These are phyloP conservation scores for Colletotrichum acutatum DNA, from an alignment of 2,329 filamentous ascomycete genomes.

Conservation along the genomic window DNA sequence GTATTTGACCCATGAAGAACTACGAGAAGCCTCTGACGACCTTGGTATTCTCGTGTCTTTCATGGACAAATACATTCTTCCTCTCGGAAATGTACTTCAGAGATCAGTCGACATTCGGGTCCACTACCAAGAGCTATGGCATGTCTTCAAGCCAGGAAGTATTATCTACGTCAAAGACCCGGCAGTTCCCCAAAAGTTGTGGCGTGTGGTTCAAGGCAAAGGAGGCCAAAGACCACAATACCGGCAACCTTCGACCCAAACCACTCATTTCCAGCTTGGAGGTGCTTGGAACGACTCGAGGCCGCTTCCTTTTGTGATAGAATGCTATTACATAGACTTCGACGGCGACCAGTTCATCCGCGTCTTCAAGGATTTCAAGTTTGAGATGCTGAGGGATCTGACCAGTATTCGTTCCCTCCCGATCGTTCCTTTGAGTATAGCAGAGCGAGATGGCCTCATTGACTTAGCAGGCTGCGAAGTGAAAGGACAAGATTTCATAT, in stretches of 20 bases:
- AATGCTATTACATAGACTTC: slow-evolving; percentile 13
- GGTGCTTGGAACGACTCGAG: neutral
- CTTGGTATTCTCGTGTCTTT: neutral
- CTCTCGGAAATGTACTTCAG: neutral
- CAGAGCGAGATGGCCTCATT: neutral
- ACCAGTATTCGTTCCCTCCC: neutral
- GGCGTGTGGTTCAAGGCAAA: neutral
- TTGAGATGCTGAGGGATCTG: neutral
- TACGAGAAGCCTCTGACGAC: neutral
- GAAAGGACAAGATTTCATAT: neutral
- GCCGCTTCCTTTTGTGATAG: neutral
- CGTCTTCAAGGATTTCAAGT: neutral
- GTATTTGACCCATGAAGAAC: neutral
- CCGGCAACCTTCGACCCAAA: no score
- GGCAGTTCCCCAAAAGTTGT: neutral
- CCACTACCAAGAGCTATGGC: neutral
- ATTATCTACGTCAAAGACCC: neutral
- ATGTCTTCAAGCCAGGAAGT: neutral
- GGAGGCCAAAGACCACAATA: neutral
- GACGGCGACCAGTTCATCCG: slow-evolving; percentile 1
- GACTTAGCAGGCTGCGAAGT: fast-evolving
- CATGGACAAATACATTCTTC: neutral
- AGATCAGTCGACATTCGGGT: neutral
- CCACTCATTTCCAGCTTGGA: neutral
- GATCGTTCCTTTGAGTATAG: neutral